Evolutionary conservation across 805 yeast genomes (phyloP).

Genomic region (Sugiyamaella mastotermitis): DNA sequence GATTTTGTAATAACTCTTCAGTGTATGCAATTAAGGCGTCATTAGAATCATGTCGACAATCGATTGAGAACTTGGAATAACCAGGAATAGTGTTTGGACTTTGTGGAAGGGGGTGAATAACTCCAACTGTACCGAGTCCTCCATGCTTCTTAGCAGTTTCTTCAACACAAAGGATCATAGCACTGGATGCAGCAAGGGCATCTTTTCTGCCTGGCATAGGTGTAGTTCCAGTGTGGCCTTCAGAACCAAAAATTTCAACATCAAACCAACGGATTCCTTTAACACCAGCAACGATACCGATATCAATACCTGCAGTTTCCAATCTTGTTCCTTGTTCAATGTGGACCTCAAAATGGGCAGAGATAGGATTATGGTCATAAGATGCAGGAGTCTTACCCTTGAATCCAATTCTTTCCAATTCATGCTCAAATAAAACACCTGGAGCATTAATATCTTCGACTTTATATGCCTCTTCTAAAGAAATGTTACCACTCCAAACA

Average conservation of each 20-base stretch:
- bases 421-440: slow-evolving; percentile 44
- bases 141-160: slow-evolving; percentile 46
- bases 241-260: slow-evolving; percentile 52
- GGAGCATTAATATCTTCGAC: slow-evolving; percentile 50
- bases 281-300: slow-evolving; percentile 62
- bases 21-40: slow-evolving; percentile 35
- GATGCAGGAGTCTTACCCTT: slow-evolving; percentile 47
- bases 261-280: slow-evolving; percentile 63
- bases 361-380: slow-evolving; percentile 46
- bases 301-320: slow-evolving; percentile 47
- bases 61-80: slow-evolving; percentile 52
- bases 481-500: slow-evolving; percentile 54
- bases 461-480: slow-evolving; percentile 44
- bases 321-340: slow-evolving; percentile 74
- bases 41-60: slow-evolving; percentile 51
- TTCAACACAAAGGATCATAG: slow-evolving; percentile 49
- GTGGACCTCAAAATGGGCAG: slow-evolving; percentile 69
- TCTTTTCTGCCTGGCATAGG: slow-evolving; percentile 58
- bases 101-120: slow-evolving; percentile 50
- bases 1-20: slow-evolving; percentile 32
- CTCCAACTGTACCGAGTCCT: slow-evolving; percentile 57
- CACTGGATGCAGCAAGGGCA: slow-evolving; percentile 53
- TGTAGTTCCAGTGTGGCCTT: slow-evolving; percentile 71
- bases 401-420: slow-evolving; percentile 57
- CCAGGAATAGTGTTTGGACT: slow-evolving; percentile 66